Evolutionary conservation across 345 rosid species (phyloP), one percentile per base, ranked within the genome.

Genomic region (Linum usitatissimum): DNA sequence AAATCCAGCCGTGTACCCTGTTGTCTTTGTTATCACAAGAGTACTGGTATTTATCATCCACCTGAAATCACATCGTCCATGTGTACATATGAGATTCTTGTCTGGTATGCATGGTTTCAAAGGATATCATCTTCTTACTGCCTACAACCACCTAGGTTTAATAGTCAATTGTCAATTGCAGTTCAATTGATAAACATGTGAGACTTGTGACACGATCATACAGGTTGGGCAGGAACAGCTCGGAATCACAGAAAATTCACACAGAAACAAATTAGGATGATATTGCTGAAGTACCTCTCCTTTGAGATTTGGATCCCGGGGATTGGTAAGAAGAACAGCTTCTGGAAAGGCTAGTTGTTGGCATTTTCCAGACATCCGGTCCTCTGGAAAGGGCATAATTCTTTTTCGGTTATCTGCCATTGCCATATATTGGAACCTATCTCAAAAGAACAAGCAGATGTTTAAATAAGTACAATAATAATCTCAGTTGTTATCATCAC

Each of bases 371-470:
- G 45, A 6, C 45, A 59, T 31, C 18, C 62, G 62, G 21, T 59
- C 62, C 6, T 59, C 62, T 6, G 62, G 62, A 8, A 59, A 34
- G 18, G 62, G 62, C 62, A 59, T 59, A 34, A 59, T 18, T 30
- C 62, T 59, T 36, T 18, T 38, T 13, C 40, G 40, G 20, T 59
- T 59, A 34, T 59, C 62, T 36, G 62, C 62, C 40, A 59, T 30
- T 12, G 62, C 62, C 62, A 59, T 59, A 48, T 59, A 59, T 18
- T 59, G 62, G 38, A 59, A 59, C 62, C 62, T 59, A 59, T 31
- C 45, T 5, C 14, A 13, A 2, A 18, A 13, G 6, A 6, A 2
- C 21, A 14, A 18, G 17, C 4, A 57, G 60, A 21, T n/a, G 6
- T 57, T 57, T 57, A 13, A 21, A 10, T 0, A 5, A 57, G 9